Evolutionary conservation across 2,329 filamentous ascomycete genomes (phyloP).

Genomic region (Neonectria neomacrospora): DNA sequence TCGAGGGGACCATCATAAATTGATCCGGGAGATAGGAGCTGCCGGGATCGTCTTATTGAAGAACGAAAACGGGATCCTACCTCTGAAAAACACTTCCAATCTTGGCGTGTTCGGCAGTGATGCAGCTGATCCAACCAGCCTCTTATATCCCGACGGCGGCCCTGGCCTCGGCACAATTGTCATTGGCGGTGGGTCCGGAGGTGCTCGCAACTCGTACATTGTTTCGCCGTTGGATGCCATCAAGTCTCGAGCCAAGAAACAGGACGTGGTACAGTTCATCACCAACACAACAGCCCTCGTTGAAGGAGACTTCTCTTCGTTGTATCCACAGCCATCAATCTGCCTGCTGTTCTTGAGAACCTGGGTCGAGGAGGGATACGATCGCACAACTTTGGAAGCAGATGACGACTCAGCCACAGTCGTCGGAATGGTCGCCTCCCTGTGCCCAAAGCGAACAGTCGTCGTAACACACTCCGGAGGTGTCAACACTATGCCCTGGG

Average conservation of each 20-base stretch:
- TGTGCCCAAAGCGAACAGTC: conserved; percentile 58
- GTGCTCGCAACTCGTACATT: conserved; percentile 73
- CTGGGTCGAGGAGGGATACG: conserved; percentile 73
- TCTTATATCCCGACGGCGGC: conserved; percentile 58
- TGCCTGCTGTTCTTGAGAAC: conserved; percentile 74
- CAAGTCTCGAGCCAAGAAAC: conserved; percentile 63
- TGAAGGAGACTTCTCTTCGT: conserved; percentile 70
- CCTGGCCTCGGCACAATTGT: conserved; percentile 68
- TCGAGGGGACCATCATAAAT: conserved; percentile 69
- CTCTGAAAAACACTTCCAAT: conserved; percentile 63
- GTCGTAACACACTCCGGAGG: conserved; percentile 70
- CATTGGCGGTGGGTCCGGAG: conserved; percentile 75
- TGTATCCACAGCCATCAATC: conserved; percentile 67
- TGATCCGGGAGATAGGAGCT: conserved; percentile 66
- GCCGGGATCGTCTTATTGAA: conserved; percentile 75
- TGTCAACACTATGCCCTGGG: conserved; percentile 65
- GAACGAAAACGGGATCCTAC: conserved; percentile 67
- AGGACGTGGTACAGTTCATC: conserved; percentile 66
- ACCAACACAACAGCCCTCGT: conserved; percentile 63
- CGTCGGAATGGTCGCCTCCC: conserved; percentile 59
- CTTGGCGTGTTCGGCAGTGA: conserved; percentile 73
- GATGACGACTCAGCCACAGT: conserved; percentile 67
- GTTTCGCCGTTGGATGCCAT: conserved; percentile 74
- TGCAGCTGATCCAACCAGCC: conserved; percentile 57
- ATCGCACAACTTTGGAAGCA: conserved; percentile 59